phyloP scores from a whole-genome alignment of 2,329 filamentous ascomycete species.

The Didymella pomorum region DNA sequence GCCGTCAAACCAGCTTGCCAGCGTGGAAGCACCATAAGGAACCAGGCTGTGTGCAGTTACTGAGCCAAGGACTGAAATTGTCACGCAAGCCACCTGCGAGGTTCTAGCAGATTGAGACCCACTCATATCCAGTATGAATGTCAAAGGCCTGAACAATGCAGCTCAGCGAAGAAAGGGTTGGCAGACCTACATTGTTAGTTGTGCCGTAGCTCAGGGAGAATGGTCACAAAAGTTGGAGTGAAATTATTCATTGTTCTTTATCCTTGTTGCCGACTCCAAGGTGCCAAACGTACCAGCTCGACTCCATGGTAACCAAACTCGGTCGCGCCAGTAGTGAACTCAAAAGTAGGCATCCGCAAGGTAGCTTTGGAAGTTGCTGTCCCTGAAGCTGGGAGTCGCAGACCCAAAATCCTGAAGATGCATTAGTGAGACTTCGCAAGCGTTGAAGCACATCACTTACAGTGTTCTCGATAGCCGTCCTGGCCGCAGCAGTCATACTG shows the following conservation, averaged over 20 bases:
- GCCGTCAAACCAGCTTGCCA: background rate
- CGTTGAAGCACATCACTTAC: constrained; percentile 15
- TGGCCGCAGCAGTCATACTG: constrained; percentile 55
- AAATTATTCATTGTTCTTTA: background rate
- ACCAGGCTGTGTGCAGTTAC: background rate
- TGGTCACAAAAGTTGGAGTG: background rate
- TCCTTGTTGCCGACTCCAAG: background rate
- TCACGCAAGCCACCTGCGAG: background rate
- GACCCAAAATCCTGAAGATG: constrained; percentile 50
- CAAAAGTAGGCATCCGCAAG: constrained; percentile 42
- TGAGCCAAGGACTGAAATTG: background rate
- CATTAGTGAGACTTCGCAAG: background rate
- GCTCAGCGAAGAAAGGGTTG: background rate
- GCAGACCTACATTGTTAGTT: background rate
- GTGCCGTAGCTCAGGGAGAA: background rate
- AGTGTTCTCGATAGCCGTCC: constrained; percentile 54
- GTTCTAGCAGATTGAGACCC: too few relatives aligned
- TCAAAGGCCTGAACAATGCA: background rate
- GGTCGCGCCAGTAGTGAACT: background rate
- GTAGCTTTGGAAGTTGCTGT: constrained; percentile 57
- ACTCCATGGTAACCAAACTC: background rate
- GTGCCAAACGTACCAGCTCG: background rate
- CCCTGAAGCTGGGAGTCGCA: constrained; percentile 59
- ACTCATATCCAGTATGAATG: too few relatives aligned
- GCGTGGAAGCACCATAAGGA: background rate